Evolutionary conservation across 208 protist genomes (phyloP), one percentile per base, ranked within the genome.

Genomic region (Acanthamoeba royreba): DNA sequence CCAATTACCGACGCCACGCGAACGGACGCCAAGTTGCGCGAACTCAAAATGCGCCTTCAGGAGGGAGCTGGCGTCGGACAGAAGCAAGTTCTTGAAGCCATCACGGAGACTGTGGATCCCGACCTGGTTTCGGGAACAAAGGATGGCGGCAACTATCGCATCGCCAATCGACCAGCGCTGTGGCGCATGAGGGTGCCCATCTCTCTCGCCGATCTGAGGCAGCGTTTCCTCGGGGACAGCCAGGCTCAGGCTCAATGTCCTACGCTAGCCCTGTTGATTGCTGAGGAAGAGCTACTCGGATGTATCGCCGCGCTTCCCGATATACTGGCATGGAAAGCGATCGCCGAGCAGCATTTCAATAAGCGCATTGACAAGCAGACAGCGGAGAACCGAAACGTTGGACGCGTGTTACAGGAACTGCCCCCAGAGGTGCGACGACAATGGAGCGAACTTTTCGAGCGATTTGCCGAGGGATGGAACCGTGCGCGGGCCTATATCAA

Each of bases 361-460:
- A 86, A 86, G 40, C 42, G 77, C 25, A 13, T 86, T 33, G 77
- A 86, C 47, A 86, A 55, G 47, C 45, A 86, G 77, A 86, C 77
- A 43, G 77, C 77, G 31, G 42, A 47, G 45, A 86, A 7, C 19
- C 42, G 47, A 0, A 86, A 13, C 42, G 77, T 86, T n/a, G 77
- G n/a, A n/a, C n/a, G 52, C 28, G 22, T 86, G 13, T 43, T 86
- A 17, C 45, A 52, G 7, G 77, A 31, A 8, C 42, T 86, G 11
- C 17, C 77, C 28, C 31, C 77, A 3, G 38, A 86, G 33, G 28
- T 35, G n/a, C 25, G 47, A 11, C 77, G 77, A 7, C 31, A 86
- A 28, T 86, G 42, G 77, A 13, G 38, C 19, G 47, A 9, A 25
- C 42, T 55, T 11, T 86, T 86, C 4, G 17, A 31, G 19, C 45